phyloP scores from a whole-genome alignment of 2,329 filamentous ascomycete genomes.

The Phialemonium atrogriseum region DNA sequence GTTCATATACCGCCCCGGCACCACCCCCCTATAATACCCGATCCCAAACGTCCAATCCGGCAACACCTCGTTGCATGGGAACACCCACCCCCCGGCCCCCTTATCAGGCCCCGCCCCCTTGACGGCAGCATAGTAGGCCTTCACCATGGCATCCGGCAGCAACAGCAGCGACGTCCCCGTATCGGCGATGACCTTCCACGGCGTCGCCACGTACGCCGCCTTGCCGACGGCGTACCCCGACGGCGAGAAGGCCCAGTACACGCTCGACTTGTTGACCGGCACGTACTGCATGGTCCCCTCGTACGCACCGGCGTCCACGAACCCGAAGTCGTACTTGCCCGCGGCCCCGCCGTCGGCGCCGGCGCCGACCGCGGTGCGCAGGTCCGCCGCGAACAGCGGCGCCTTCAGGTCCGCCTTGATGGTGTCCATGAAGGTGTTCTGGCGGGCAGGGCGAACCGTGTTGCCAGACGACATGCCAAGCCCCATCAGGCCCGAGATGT shows the following conservation, averaged over 20 bases:
- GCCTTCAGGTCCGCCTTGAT: conserved; percentile 13
- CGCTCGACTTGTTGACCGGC: conserved; percentile 20
- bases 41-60: conserved; percentile 39
- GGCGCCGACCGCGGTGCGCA: conserved; percentile 22
- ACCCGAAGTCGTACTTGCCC: conserved; percentile 31
- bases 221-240: conserved; percentile 21
- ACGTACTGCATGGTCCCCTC: conserved; percentile 24
- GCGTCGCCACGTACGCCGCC: conserved; percentile 13
- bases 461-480: conserved; percentile 21
- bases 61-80: conserved; percentile 36
- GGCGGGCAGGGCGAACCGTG: conserved; percentile 12
- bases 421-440: conserved; percentile 25
- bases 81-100: conserved; percentile 39
- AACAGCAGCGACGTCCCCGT: conserved; percentile 53
- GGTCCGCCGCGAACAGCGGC: conserved; percentile 23
- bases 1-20: conserved; percentile 16
- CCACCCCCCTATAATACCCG: conserved; percentile 15
- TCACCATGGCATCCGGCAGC: conserved; percentile 35
- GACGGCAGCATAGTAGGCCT: conserved; percentile 43
- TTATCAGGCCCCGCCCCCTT: conserved; percentile 28
- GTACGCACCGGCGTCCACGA: conserved; percentile 23
- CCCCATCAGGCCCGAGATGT: conserved; percentile 24
- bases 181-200: conserved; percentile 41
- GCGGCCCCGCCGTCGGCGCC: no score
- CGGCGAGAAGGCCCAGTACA: conserved; percentile 29